Evolutionary conservation across 345 rosid genomes (phyloP).

Genomic region (Mangifera indica): DNA sequence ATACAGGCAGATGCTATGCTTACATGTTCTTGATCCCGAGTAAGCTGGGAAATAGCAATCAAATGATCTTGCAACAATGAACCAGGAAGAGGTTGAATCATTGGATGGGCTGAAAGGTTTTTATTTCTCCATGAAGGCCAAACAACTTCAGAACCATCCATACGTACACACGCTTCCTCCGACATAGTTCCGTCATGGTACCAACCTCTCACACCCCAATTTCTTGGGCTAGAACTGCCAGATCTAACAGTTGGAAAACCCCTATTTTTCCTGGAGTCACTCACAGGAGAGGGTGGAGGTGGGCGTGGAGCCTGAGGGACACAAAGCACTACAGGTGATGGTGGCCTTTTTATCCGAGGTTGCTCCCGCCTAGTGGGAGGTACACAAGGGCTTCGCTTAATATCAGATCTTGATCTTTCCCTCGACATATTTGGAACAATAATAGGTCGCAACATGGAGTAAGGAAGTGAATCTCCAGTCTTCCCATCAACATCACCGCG

Average conservation of each 20-base stretch:
- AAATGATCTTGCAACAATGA: slow-evolving; percentile 77
- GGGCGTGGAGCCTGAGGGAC: slow-evolving; percentile 94
- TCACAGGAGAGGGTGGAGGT: slow-evolving; percentile 93
- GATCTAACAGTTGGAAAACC: slow-evolving; percentile 97
- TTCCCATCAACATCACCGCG: slow-evolving; percentile 69
- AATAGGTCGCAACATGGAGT: slow-evolving; percentile 86
- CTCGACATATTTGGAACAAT: slow-evolving; percentile 77
- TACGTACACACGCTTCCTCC: slow-evolving; percentile 65
- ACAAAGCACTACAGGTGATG: slow-evolving; percentile 95
- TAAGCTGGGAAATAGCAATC: slow-evolving; percentile 85
- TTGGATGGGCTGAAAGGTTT: slow-evolving; percentile 66
- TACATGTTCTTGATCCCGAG: slow-evolving; percentile 95
- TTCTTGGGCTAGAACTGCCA: slow-evolving; percentile 98
- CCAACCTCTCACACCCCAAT: slow-evolving; percentile 94
- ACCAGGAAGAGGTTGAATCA: slow-evolving; percentile 87
- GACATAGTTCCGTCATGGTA: slow-evolving; percentile 65
- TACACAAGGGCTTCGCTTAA: slow-evolving; percentile 77
- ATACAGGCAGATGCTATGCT: slow-evolving; percentile 30
- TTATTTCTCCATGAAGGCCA: slow-evolving; percentile 94
- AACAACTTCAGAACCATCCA: slow-evolving; percentile 90
- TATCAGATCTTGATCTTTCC: slow-evolving; percentile 67
- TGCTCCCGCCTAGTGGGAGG: slow-evolving; percentile 75
- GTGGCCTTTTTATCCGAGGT: slow-evolving; percentile 89
- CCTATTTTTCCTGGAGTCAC: slow-evolving; percentile 77
- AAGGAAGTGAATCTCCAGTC: slow-evolving; percentile 71